Percentiles rank a stretch among this genome's conserved stretches.
Evolutionary conservation across 176 grass and related monocot species (phyloP).

Genomic region (Rhipidocladum racemiflorum): DNA sequence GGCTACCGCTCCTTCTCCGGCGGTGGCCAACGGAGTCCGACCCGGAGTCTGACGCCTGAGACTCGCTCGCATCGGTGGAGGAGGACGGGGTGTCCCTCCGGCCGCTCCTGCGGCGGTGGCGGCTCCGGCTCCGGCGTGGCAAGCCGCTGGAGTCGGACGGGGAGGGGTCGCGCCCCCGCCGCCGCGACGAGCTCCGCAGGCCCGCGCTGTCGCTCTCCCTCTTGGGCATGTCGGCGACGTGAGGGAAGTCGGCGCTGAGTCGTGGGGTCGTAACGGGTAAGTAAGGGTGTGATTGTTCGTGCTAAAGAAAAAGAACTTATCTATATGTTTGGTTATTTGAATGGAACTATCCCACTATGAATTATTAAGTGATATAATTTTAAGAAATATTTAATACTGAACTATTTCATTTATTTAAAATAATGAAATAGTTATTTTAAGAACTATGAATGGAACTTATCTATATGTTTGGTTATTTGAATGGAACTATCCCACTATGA

Average conservation of each 20-base stretch:
- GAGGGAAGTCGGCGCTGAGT: not conserved
- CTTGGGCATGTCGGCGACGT: slow-evolving; percentile 36
- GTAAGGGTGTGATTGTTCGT: no score
- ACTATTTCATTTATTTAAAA: no score
- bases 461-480: no score
- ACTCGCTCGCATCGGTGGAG: slow-evolving; percentile 46
- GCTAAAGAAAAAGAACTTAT: no score
- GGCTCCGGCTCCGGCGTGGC: slow-evolving; percentile 9
- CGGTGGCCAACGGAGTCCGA: slow-evolving; percentile 41
- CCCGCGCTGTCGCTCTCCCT: slow-evolving; percentile 44
- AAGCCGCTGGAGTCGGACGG: slow-evolving; percentile 35
- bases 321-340: no score
- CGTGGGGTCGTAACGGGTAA: no score
- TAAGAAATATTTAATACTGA: no score
- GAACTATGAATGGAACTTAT: no score
- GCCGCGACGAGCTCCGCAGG: slow-evolving; percentile 36
- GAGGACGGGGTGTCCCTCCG: slow-evolving; percentile 44
- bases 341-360: no score
- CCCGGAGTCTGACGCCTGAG: slow-evolving; percentile 45
- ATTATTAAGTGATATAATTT: no score
- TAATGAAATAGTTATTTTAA: no score
- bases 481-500: no score
- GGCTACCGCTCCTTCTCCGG: slow-evolving; percentile 6
- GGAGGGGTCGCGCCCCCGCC: slow-evolving; percentile 34
- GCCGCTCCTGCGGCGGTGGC: slow-evolving; percentile 32